phyloP scores from a whole-genome alignment of 2,329 filamentous ascomycete genomes.

The Diplodia mutila region DNA sequence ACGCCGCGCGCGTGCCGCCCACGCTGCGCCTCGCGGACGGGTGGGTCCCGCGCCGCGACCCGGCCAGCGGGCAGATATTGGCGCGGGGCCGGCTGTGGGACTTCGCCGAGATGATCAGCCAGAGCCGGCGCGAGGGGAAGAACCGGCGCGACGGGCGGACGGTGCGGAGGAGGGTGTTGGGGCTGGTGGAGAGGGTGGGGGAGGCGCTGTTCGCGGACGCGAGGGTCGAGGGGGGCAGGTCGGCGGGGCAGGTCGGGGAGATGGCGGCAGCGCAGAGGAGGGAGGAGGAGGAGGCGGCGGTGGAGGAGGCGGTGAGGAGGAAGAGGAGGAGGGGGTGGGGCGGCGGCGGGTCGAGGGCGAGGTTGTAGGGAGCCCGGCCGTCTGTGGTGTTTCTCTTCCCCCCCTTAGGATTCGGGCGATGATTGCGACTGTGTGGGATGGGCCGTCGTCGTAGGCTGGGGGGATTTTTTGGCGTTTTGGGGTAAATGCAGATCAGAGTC shows the following conservation, averaged over 20 bases:
- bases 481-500: no score
- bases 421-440: no score
- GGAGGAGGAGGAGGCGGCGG: conserved; percentile 30
- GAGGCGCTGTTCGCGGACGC: conserved; percentile 57
- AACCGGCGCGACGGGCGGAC: conserved; percentile 92
- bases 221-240: conserved; percentile 17
- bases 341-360: no score
- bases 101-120: conserved; percentile 86
- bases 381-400: no score
- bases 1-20: conserved; percentile 56
- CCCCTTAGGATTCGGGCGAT: no score
- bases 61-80: conserved; percentile 62
- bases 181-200: conserved; percentile 75
- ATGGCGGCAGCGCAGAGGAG: conserved; percentile 30
- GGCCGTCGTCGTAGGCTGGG: no score
- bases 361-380: no score
- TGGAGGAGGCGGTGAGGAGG: conserved; percentile 29
- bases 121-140: conserved; percentile 86
- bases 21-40: conserved; percentile 71
- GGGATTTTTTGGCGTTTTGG: no score
- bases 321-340: no score
- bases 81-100: conserved; percentile 83
- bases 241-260: conserved; percentile 30
- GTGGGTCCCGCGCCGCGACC: conserved; percentile 74
- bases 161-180: conserved; percentile 79